Conservation (phyloP, 2,329 filamentous ascomycete species). For the Teratosphaeria destructans region DNA sequence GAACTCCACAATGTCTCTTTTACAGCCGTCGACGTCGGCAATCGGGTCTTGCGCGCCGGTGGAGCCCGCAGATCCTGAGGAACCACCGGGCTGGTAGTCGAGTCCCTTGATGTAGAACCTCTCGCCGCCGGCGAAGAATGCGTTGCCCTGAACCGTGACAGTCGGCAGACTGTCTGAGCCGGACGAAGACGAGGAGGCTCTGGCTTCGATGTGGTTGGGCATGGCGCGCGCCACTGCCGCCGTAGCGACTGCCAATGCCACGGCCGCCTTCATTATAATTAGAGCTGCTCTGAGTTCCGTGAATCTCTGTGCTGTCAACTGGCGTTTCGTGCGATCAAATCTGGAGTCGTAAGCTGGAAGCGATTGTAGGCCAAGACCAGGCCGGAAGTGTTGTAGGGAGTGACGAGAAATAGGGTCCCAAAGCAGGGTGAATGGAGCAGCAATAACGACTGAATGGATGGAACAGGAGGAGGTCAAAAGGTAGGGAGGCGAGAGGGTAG, state of each 20-base stretch:
- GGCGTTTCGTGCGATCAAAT: neutral
- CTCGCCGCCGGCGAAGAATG: slow-evolving; percentile 52
- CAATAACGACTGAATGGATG: neutral
- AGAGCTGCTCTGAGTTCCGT: neutral
- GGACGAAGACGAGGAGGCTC: slow-evolving; percentile 27
- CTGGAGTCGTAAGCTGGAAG: neutral
- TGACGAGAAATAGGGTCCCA: neutral
- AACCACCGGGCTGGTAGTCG: slow-evolving; percentile 40
- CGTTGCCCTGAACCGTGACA: slow-evolving; percentile 54
- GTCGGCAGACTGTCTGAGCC: slow-evolving; percentile 39
- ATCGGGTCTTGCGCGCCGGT: slow-evolving; percentile 62
- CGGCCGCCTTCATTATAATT: slow-evolving; percentile 44
- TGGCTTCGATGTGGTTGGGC: slow-evolving; percentile 25
- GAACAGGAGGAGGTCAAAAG: neutral
- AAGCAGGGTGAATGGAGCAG: neutral
- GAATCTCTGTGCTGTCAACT: neutral
- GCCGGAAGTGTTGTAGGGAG: neutral
- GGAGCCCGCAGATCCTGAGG: slow-evolving; percentile 33
- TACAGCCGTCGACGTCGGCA: slow-evolving; percentile 58
- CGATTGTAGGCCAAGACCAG: neutral
- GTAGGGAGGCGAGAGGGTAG: neutral
- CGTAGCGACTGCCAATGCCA: slow-evolving; percentile 36
- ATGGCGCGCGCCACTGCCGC: slow-evolving; percentile 38
- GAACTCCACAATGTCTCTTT: slow-evolving; percentile 72
- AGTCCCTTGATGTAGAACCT: slow-evolving; percentile 53